Conservation (phyloP, 306 rosid species). For the Acacia melanoxylon region DNA sequence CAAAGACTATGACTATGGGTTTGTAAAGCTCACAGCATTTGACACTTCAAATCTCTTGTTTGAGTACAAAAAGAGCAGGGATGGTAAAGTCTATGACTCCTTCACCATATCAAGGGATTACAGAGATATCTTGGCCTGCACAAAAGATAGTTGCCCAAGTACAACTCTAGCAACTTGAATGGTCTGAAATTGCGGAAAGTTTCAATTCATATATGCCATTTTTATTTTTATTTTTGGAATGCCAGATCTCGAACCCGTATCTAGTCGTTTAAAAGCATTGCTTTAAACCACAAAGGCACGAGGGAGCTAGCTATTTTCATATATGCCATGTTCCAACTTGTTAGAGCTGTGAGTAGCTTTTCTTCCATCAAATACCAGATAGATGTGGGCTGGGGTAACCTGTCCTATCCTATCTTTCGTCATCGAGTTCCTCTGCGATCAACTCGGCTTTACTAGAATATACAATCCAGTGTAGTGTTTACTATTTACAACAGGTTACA, state of each 20-base stretch:
- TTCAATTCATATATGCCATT: constrained; percentile 19
- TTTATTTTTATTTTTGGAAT: too few species aligned
- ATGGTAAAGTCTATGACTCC: constrained; percentile 78
- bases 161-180: constrained; percentile 62
- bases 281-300: too few species aligned
- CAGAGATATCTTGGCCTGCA: constrained; percentile 82
- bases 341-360: not conserved
- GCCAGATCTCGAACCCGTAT: too few species aligned
- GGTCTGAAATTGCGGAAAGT: constrained; percentile 18
- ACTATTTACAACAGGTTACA: constrained; percentile 13
- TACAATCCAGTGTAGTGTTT: constrained; percentile 4
- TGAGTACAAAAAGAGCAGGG: constrained; percentile 89
- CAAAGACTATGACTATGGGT: constrained; percentile 69
- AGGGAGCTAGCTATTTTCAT: too few species aligned
- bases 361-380: constrained; percentile 7
- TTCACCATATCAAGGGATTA: constrained; percentile 69
- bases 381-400: not conserved
- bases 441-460: constrained; percentile 10
- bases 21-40: constrained; percentile 72
- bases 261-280: too few species aligned
- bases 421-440: not conserved
- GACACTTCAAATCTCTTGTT: constrained; percentile 76
- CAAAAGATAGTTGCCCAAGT: constrained; percentile 67
- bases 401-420: not conserved
- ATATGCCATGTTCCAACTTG: constrained; percentile 18